These are phyloP conservation scores for Cyberlindnera bimundalis DNA, from an alignment of 805 yeast species.

Conservation along the genomic window DNA sequence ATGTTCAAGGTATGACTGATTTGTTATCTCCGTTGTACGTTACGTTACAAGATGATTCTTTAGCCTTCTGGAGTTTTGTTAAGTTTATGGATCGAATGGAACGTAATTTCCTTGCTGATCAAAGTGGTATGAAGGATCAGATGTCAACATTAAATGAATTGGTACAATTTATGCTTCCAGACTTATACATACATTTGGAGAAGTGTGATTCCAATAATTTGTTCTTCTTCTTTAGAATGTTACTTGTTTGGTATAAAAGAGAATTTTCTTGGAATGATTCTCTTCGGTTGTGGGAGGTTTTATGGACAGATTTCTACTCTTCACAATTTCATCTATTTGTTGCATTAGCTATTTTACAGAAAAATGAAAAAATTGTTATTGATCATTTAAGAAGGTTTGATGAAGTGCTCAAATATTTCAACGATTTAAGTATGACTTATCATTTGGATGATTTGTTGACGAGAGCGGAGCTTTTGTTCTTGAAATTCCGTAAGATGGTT, in stretches of 20 bases:
- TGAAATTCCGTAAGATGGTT: constrained; percentile 76
- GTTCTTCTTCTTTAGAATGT: constrained; percentile 93
- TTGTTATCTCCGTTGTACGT: constrained; percentile 81
- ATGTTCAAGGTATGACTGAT: constrained; percentile 98
- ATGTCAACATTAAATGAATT: constrained; percentile 79
- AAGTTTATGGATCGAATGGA: constrained; percentile 94
- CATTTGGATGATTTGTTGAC: constrained; percentile 73
- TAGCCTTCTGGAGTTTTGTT: constrained; percentile 86
- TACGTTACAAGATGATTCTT: constrained; percentile 60
- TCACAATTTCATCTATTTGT: constrained; percentile 87
- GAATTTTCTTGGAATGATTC: constrained; percentile 82
- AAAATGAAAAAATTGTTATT: constrained; percentile 74
- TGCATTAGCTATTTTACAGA: constrained; percentile 85
- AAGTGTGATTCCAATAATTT: constrained; percentile 86
- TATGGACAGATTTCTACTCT: constrained; percentile 84
- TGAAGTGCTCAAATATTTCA: constrained; percentile 88
- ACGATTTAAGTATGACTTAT: constrained; percentile 77
- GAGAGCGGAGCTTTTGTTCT: constrained; percentile 80
- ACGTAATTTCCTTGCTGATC: constrained; percentile 86
- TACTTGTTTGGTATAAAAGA: constrained; percentile 91
- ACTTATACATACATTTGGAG: constrained; percentile 74
- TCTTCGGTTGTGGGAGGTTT: constrained; percentile 82
- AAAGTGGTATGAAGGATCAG: constrained; percentile 89
- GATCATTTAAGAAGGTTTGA: constrained; percentile 77
- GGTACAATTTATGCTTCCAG: constrained; percentile 88